A percentile compares a stretch with the other conserved stretches of the same genome.
Conservation (phyloP, 495 filamentous ascomycete genomes). For the Penicillium goetzii region DNA sequence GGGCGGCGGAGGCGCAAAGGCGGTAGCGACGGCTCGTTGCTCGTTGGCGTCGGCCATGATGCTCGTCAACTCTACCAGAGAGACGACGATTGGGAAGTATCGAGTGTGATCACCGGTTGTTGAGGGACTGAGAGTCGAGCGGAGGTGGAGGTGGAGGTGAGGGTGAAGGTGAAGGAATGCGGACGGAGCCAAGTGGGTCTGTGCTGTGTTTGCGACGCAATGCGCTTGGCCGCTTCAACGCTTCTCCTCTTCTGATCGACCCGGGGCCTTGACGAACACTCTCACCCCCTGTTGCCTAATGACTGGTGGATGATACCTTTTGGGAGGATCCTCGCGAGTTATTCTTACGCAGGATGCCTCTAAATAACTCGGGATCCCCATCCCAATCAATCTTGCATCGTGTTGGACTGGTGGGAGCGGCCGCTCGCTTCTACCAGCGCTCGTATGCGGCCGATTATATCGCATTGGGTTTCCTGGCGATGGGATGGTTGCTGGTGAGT, state of each 20-base stretch:
- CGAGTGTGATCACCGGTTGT: no score
- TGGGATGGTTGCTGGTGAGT: slow-evolving; percentile 67
- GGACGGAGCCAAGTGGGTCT: slow-evolving; percentile 21
- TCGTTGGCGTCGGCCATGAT: slow-evolving; percentile 56
- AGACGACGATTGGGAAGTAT: background rate
- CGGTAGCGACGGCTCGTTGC: slow-evolving; percentile 54
- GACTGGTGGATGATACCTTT: background rate
- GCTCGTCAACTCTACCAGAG: background rate
- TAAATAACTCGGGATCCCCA: slow-evolving; percentile 33
- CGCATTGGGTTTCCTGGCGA: slow-evolving; percentile 69
- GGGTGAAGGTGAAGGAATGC: slow-evolving; percentile 12
- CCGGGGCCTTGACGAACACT: background rate
- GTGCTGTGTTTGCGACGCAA: slow-evolving; percentile 22
- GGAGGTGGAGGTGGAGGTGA: slow-evolving; percentile 4
- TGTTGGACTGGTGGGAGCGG: slow-evolving; percentile 40
- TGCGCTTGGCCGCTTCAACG: slow-evolving; percentile 1
- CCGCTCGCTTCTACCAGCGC: slow-evolving; percentile 57
- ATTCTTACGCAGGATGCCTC: slow-evolving; percentile 33
- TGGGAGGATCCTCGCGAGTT: background rate
- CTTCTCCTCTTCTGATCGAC: background rate
- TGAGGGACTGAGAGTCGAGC: background rate
- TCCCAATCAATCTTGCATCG: slow-evolving; percentile 35
- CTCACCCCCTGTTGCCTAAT: background rate
- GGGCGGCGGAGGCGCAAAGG: slow-evolving; percentile 83
- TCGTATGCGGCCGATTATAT: slow-evolving; percentile 89